Percentiles rank a stretch among this genome's conserved stretches.
phyloP scores from a whole-genome alignment of 2,329 filamentous ascomycete genomes.

The Aurifilum marmelostoma region DNA sequence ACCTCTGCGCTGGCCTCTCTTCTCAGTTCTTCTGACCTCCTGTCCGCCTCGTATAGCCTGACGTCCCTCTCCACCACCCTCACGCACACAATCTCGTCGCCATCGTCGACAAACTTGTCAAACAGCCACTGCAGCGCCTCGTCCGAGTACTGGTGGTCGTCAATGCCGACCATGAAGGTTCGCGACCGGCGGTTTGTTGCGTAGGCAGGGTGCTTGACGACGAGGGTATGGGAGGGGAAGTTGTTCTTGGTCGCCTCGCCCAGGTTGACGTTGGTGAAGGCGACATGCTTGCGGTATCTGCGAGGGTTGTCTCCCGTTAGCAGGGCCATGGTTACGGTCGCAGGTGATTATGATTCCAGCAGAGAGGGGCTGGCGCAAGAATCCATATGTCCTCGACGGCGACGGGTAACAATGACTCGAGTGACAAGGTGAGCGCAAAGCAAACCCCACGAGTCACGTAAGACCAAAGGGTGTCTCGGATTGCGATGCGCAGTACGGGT shows the following conservation, averaged over 20 bases:
- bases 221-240: constrained; percentile 74
- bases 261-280: constrained; percentile 62
- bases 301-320: constrained; percentile 47
- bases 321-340: constrained; percentile 42
- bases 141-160: constrained; percentile 89
- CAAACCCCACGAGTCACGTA: neutral
- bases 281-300: constrained; percentile 63
- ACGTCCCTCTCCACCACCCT: constrained; percentile 84
- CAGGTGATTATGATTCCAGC: neutral
- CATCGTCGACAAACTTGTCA: constrained; percentile 89
- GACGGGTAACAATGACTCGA: neutral
- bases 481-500: neutral
- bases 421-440: neutral
- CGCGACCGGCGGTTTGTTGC: constrained; percentile 78
- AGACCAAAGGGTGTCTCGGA: neutral
- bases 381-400: neutral
- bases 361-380: constrained; percentile 9
- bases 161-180: constrained; percentile 88
- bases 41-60: constrained; percentile 65
- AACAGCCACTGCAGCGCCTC: constrained; percentile 92
- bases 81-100: constrained; percentile 90
- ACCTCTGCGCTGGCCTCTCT: constrained; percentile 76
- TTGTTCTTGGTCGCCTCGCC: constrained; percentile 64
- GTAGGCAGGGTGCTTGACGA: constrained; percentile 85
- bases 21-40: constrained; percentile 59